Percentiles rank a stretch among this genome's conserved stretches.
phyloP scores from a whole-genome alignment of 495 filamentous ascomycete genomes.

The Hypomontagnella monticulosa region DNA sequence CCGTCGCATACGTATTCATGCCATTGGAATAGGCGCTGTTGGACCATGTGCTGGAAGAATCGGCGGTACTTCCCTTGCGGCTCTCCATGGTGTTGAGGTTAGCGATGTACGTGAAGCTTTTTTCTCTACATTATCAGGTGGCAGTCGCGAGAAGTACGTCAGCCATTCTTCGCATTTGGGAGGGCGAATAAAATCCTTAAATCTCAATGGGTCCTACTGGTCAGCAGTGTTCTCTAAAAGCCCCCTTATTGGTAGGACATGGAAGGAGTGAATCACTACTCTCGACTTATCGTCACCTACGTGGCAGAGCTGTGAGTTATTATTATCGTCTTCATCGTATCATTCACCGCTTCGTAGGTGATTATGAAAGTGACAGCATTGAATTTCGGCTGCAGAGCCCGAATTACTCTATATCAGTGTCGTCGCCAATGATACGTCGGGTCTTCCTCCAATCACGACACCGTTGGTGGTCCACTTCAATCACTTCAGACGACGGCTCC shows the following conservation, averaged over 20 bases:
- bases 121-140: neutral
- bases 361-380: neutral
- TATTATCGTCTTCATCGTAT: neutral
- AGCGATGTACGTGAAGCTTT: neutral
- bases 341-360: conserved; percentile 8
- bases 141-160: neutral
- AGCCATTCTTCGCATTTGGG: conserved; percentile 1
- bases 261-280: conserved; percentile 19
- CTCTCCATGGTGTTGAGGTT: neutral
- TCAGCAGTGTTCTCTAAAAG: conserved; percentile 5
- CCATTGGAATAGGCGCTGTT: neutral
- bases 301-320: conserved; percentile 25
- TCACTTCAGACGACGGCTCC: no score
- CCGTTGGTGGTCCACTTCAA: no score
- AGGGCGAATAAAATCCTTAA: conserved; percentile 16
- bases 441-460: no score
- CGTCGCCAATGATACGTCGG: neutral
- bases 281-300: conserved; percentile 32
- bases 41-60: neutral
- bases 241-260: conserved; percentile 23
- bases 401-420: neutral
- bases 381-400: neutral
- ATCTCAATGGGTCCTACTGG: conserved; percentile 9
- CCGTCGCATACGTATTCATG: neutral
- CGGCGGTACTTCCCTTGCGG: neutral